Conservation (phyloP, 768 basidiomycete species). For the Collybia mongolica region DNA sequence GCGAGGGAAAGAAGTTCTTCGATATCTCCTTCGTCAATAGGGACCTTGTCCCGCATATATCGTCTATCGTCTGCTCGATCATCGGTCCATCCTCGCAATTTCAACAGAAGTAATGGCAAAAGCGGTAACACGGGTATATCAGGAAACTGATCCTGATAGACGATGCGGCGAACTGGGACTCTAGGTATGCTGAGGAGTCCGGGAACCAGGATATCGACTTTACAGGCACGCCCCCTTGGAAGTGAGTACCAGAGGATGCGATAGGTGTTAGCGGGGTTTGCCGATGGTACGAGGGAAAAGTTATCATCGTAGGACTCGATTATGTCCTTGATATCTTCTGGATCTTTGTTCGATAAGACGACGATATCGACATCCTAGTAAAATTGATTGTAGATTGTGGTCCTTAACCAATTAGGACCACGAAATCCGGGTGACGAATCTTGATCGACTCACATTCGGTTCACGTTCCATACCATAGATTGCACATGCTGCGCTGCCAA, state of each 20-base stretch:
- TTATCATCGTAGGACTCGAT: conserved; percentile 25
- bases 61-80: conserved; percentile 27
- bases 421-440: conserved; percentile 8
- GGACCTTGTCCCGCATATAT: conserved; percentile 35
- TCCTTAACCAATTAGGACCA: conserved; percentile 2
- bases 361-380: conserved; percentile 47
- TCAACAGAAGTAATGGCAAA: conserved; percentile 35
- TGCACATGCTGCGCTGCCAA: conserved; percentile 39
- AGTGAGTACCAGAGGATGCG: conserved; percentile 39
- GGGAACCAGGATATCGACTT: conserved; percentile 38
- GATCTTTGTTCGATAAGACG: conserved; percentile 30
- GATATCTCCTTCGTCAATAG: conserved; percentile 40
- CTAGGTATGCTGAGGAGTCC: conserved; percentile 34
- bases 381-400: conserved; percentile 7
- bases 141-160: conserved; percentile 13
- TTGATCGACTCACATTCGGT: conserved; percentile 25
- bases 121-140: conserved; percentile 38
- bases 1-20: conserved; percentile 37
- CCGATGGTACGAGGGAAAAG: conserved; percentile 37
- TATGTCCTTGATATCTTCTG: conserved; percentile 38
- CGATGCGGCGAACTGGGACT: conserved; percentile 22
- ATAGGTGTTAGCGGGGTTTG: conserved; percentile 37
- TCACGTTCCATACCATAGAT: conserved; percentile 34
- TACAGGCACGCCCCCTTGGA: conserved; percentile 21
- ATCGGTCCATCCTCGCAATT: conserved; percentile 42